Conservation (phyloP, 2,329 filamentous ascomycete species). For the Claviceps humidiphila region DNA sequence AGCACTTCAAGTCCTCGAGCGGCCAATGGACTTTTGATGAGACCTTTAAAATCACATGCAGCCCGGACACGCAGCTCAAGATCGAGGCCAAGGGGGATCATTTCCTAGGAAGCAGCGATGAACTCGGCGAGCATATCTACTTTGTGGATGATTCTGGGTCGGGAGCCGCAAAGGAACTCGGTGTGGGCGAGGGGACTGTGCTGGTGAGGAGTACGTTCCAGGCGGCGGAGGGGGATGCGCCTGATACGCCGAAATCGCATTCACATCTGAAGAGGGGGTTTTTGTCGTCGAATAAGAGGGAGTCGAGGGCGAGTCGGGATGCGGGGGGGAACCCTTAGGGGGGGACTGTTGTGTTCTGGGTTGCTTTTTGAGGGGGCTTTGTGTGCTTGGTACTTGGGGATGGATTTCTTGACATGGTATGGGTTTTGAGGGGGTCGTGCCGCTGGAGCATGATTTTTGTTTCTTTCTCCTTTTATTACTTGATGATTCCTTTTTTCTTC, state of each 20-base stretch:
- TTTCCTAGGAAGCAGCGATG: slow-evolving; percentile 70
- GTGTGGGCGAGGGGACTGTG: slow-evolving; percentile 60
- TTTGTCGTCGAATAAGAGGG: slow-evolving; percentile 42
- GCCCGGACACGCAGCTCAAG: slow-evolving; percentile 76
- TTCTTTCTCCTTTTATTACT: not conserved
- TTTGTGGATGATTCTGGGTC: slow-evolving; percentile 72
- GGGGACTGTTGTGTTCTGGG: slow-evolving; percentile 8
- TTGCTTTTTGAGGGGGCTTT: slow-evolving; percentile 1
- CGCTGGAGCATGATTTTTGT: too few relatives aligned
- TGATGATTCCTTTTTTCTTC: not conserved
- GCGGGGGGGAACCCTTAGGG: slow-evolving; percentile 23
- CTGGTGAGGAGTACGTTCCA: slow-evolving; percentile 62
- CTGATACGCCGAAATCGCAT: slow-evolving; percentile 33
- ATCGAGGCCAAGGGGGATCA: slow-evolving; percentile 75
- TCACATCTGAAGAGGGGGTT: slow-evolving; percentile 38
- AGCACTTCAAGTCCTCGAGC: slow-evolving; percentile 62
- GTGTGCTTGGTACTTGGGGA: not conserved
- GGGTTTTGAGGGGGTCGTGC: too few relatives aligned
- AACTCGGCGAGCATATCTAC: slow-evolving; percentile 75
- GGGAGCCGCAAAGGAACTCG: slow-evolving; percentile 58
- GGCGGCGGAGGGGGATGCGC: slow-evolving; percentile 30
- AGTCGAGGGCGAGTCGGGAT: slow-evolving; percentile 31
- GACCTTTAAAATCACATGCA: slow-evolving; percentile 63
- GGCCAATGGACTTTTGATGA: slow-evolving; percentile 62
- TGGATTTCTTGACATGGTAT: too few relatives aligned